Evolutionary conservation across 768 basidiomycete species (phyloP), one percentile per base, ranked within the genome.

Genomic region (Calvatia gigantea): DNA sequence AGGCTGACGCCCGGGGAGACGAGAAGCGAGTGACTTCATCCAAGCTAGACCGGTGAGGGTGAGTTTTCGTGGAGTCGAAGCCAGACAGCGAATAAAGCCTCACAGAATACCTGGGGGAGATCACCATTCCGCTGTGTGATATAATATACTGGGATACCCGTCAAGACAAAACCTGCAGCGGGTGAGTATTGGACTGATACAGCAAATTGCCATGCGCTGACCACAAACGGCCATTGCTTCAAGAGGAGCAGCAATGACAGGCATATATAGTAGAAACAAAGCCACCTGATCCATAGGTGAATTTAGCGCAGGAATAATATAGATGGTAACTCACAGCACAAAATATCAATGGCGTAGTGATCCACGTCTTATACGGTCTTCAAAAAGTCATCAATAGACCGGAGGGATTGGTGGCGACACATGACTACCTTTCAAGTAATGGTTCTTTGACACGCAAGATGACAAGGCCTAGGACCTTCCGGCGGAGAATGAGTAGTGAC

Each of bases 301-400:
- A 57, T 43, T 52, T 7, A 23, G 19, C 9, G 12, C 41, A 42
- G 21, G 19, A 42, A 8, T 42, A 14, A 23, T 8, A 7, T 11
- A 42, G 5, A 7, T 6, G 7, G 19, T 4, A 21, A 75, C 86
- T 57, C 65, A 94, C 92, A 29, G 80, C 86, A 63, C 94, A 96
- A 70, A 98, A 98, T 4, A 77, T 84, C 28, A 98, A 74, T 1
- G 96, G 96, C 0, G 96, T 98, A 33, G 83, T 79, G 31, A 97
- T 88, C 86, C 87, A 97, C 4, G 93, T 90, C 64, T 84, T 90
- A 67, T 98, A 98, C 1, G 96, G 96, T 55, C 94, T 91, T 39
- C n/a, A 37, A 46, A 12, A n/a, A 61, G 21, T 35, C 31, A n/a
- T 41, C 25, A 28, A 53, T 39, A 47, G 44, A 2, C 29, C 50